Base-by-base conservation (phyloP, 352 stramenopile species). In the Hyaloperonospora brassicae region DNA sequence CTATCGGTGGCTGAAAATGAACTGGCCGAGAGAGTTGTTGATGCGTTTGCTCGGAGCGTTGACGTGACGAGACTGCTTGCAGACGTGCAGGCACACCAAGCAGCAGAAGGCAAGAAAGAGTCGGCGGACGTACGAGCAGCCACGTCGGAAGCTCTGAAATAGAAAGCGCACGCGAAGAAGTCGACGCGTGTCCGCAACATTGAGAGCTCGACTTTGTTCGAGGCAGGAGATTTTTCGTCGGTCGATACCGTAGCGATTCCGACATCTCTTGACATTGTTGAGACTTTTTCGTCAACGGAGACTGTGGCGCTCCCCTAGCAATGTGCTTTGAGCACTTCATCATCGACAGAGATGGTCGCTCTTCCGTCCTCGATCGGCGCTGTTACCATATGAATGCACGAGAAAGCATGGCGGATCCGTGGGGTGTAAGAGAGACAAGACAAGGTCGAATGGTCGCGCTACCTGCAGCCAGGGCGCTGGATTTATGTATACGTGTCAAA, bases 21-120 rank as follows among this genome's bases (percentile, higher is more conserved):
- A 44, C 39, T 71, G 45, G 71, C 66, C 21, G 62, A 47, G 46
- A 65, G 59, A 17, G 57, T 80, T 4, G 62, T 84, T 39, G 68
- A 79, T 42, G 66, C 62, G 7, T 79, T 84, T 44, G 42, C 60
- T 5, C n/a, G 40, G 0, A 53, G 58, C 22, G 57, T 84, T 35
- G 58, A 84, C 43, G 45, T 81, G 47, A 62, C 39, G 11, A 67
- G 66, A 41, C 17, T 84, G 35, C 62, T 84, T 5, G 55, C 43
- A 6, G 66, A 75, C 41, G 66, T 52, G 2, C 25, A 61, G 31
- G 55, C 57, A 39, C 45, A 56, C 24, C 64, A 74, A 40, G 35
- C n/a, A 55, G 25, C 13, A 49, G 11, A 42, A 42, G 36, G 7
- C 9, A 62, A 59, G 40, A 58, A n/a, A 1, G 53, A 61, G 8